Evolutionary conservation across 441 rosid species (phyloP).

Genomic region (Adansonia grandidieri): DNA sequence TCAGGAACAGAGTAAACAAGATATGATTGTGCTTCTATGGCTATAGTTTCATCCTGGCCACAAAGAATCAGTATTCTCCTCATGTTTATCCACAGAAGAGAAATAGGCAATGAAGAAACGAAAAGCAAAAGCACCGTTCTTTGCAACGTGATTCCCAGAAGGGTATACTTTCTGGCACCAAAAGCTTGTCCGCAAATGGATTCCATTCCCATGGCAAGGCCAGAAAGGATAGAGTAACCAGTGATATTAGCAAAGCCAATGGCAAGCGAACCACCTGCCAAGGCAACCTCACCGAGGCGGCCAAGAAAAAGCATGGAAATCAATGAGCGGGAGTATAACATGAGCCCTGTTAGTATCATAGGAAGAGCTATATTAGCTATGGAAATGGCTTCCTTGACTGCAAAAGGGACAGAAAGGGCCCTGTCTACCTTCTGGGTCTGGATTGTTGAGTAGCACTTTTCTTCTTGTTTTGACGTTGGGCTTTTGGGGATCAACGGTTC

Average conservation of each 20-base stretch:
- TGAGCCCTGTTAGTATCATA: constrained; percentile 71
- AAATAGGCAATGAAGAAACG: constrained; percentile 62
- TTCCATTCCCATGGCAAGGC: constrained; percentile 91
- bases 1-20: constrained; percentile 78
- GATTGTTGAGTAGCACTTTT: constrained; percentile 1
- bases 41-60: constrained; percentile 67
- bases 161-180: constrained; percentile 66
- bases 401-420: constrained; percentile 34
- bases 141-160: constrained; percentile 66
- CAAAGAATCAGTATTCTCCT: constrained; percentile 54
- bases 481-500: constrained; percentile 39
- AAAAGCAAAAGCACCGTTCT: constrained; percentile 64
- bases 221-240: constrained; percentile 87
- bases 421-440: constrained; percentile 16
- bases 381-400: constrained; percentile 53
- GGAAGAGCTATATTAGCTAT: constrained; percentile 67
- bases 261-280: constrained; percentile 91
- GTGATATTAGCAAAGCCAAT: constrained; percentile 90
- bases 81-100: constrained; percentile 81
- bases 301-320: constrained; percentile 84
- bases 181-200: constrained; percentile 90
- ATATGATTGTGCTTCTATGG: constrained; percentile 63
- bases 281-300: constrained; percentile 64
- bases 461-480: constrained; percentile 28
- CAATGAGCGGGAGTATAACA: constrained; percentile 89